Base-by-base conservation (phyloP, 2,329 filamentous ascomycete species). In the Exophiala calicioides region DNA sequence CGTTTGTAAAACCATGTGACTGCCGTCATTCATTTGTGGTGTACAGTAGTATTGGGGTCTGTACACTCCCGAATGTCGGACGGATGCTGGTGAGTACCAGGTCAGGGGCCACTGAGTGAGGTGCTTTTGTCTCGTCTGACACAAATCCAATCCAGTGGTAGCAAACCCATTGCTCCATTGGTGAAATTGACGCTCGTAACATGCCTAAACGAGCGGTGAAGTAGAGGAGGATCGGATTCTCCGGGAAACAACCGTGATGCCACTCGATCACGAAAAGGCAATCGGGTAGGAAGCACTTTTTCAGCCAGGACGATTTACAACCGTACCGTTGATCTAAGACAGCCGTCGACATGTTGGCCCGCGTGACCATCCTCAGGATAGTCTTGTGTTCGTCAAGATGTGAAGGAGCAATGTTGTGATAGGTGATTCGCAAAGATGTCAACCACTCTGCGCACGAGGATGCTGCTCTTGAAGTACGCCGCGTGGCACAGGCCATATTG, bases 281-380 rank as follows among this genome's bases (percentile, higher is more conserved):
- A 29, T 29, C 35, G 23, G 35, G 35, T 26, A 29, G 12, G 15
- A 19, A 29, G 4, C 10, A 15, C 35, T 27, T 13, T 23, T 29
- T 15, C 3, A 29, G 35, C 5, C 35, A 38, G 35, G 13, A 6
- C 35, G 23, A 38, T 38, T 38, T 29, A 13, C 10, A 38, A 38
- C 3, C 2, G 13, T 10, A 29, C 12, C 16, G 15, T 5, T 15
- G n/a, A 27, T 27, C 35, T 29, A 21, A 38, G 35, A 38, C 35
- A 38, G 23, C 18, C 23, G 13, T 12, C 19, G 18, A n/a, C 12
- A 38, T 27, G 18, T 38, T 29, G 35, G 21, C 5, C 13, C 21
- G 20, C 35, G 21, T 38, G 35, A 38, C 35, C 23, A 38, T 26
- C 35, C 35, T 27, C 35, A 38, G 35, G 35, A 18, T 38, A 12